A percentile compares a stretch with the other conserved stretches of the same genome.
phyloP scores from a whole-genome alignment of 202 grass and related monocot species.

The Musa balbisiana region DNA sequence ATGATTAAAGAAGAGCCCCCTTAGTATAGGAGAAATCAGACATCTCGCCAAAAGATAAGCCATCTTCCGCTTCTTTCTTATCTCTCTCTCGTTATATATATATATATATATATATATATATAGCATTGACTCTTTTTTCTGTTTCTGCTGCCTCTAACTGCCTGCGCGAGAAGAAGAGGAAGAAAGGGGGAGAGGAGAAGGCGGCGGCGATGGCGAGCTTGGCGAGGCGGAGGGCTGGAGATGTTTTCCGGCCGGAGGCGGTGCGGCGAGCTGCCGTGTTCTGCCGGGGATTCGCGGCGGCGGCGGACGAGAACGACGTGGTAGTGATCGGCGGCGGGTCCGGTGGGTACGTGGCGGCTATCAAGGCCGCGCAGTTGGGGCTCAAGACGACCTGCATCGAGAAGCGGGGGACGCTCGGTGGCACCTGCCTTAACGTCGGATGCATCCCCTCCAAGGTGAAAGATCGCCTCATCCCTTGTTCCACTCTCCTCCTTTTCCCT shows the following conservation, averaged over 20 bases:
- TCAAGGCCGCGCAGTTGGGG: constrained; percentile 93
- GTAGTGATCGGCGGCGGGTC: constrained; percentile 82
- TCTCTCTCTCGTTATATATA: too few species aligned
- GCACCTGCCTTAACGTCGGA: constrained; percentile 94
- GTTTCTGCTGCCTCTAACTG: neutral
- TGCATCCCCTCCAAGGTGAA: constrained; percentile 98
- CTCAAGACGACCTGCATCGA: constrained; percentile 99
- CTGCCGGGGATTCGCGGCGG: constrained; percentile 48
- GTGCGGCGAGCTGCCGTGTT: constrained; percentile 20
- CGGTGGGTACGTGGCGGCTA: constrained; percentile 94
- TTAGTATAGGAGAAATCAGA: too few species aligned
- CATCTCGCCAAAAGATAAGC: too few species aligned
- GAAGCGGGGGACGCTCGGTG: constrained; percentile 80
- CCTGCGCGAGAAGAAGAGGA: neutral
- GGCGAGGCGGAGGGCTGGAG: constrained; percentile 46
- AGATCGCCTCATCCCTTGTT: neutral
- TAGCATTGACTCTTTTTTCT: neutral
- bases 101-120: too few species aligned
- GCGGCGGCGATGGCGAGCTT: constrained; percentile 62
- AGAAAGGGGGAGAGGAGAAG: neutral
- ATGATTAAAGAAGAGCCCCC: too few species aligned
- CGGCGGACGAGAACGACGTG: constrained; percentile 87
- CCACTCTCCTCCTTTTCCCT: neutral
- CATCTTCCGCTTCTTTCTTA: too few species aligned
- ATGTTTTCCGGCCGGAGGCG: constrained; percentile 29